Evolutionary conservation across 2,329 filamentous ascomycete genomes (phyloP).

Genomic region (Ascochyta fabae): DNA sequence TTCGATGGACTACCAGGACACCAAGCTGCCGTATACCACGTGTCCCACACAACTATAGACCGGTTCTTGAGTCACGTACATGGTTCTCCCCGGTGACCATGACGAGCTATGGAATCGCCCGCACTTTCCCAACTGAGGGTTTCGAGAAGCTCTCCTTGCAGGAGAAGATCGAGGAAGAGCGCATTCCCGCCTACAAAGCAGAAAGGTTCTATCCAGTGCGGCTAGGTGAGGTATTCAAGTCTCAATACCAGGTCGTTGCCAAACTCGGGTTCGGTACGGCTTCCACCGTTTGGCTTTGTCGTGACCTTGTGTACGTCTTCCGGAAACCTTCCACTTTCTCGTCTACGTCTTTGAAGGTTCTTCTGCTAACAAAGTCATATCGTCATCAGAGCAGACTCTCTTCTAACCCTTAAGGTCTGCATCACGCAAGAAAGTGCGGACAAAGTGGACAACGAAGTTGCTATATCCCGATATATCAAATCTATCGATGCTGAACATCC

Average conservation of each 20-base stretch:
- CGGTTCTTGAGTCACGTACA: background rate
- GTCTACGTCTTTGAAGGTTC: background rate
- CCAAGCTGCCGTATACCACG: background rate
- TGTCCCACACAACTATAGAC: background rate
- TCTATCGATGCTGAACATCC: conserved; percentile 1
- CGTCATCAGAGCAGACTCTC: background rate
- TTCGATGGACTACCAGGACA: background rate
- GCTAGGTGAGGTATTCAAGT: conserved; percentile 2
- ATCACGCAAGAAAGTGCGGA: background rate
- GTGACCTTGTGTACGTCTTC: conserved; percentile 2
- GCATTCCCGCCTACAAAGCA: background rate
- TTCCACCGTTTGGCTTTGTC: conserved; percentile 9
- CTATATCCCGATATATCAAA: background rate
- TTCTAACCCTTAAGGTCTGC: conserved; percentile 2
- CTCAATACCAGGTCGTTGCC: conserved; percentile 5
- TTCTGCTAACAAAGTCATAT: background rate
- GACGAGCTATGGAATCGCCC: background rate
- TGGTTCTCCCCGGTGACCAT: background rate
- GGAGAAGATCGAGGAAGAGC: background rate
- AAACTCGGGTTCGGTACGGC: background rate
- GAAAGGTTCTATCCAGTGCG: background rate
- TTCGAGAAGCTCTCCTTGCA: background rate
- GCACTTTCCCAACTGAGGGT: background rate
- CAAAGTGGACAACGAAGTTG: conserved; percentile 1
- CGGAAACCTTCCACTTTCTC: background rate